Conservation (phyloP, 371 early-diverging fungal species). For the Mucor saturninus region DNA sequence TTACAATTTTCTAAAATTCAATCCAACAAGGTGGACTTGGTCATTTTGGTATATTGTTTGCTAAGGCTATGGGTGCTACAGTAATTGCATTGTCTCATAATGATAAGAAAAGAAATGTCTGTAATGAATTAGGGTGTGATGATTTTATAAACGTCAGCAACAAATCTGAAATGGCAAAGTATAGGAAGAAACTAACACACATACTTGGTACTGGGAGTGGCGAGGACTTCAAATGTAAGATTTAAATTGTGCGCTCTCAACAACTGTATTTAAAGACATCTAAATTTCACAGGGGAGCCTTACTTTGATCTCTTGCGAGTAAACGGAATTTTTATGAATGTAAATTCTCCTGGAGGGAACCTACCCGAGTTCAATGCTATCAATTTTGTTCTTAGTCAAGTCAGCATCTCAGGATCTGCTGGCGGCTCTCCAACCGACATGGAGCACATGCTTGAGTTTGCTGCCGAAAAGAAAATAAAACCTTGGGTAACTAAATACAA, state of each 20-base stretch:
- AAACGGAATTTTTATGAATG: conserved; percentile 55
- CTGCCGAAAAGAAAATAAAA: conserved; percentile 59
- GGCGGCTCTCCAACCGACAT: conserved; percentile 60
- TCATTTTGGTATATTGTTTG: conserved; percentile 68
- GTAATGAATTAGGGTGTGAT: conserved; percentile 37
- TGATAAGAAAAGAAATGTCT: conserved; percentile 37
- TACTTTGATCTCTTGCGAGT: conserved; percentile 47
- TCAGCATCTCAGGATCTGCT: conserved; percentile 62
- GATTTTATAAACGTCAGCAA: conserved; percentile 30
- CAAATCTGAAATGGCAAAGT: not conserved
- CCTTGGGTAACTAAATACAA: conserved; percentile 65
- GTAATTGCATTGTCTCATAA: conserved; percentile 43
- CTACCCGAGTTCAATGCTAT: conserved; percentile 11
- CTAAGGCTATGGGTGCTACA: conserved; percentile 67
- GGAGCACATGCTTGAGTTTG: conserved; percentile 68
- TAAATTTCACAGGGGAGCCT: conserved; percentile 4
- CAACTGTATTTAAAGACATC: conserved; percentile 22
- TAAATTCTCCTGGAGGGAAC: conserved; percentile 59
- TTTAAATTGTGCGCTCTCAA: conserved; percentile 9
- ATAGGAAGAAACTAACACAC: not conserved
- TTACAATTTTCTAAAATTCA: not conserved
- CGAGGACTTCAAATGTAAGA: conserved; percentile 12
- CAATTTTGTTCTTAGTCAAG: conserved; percentile 4
- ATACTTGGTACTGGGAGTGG: conserved; percentile 29
- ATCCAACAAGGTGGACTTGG: conserved; percentile 54